A percentile compares a stretch with the other conserved stretches of the same genome.
Evolutionary conservation across 2,329 filamentous ascomycete species (phyloP).

Genomic region (Epicoccum nigrum): DNA sequence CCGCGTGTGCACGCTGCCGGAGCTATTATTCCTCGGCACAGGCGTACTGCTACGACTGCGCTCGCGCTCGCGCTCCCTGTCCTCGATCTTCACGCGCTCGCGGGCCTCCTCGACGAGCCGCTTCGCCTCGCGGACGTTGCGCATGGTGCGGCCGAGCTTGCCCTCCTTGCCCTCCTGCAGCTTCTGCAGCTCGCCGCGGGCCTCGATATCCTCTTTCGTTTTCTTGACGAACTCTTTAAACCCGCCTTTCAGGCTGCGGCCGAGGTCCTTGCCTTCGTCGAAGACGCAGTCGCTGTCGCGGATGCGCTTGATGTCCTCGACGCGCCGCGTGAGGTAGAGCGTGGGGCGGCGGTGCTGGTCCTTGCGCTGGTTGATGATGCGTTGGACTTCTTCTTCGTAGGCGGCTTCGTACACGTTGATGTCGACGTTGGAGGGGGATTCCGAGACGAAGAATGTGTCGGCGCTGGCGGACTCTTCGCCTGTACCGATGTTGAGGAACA

Average conservation of each 20-base stretch:
- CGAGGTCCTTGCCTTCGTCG: constrained; percentile 36
- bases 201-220: constrained; percentile 43
- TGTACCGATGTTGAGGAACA: constrained; percentile 79
- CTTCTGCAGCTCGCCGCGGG: constrained; percentile 41
- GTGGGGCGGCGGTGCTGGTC: constrained; percentile 53
- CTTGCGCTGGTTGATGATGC: constrained; percentile 63
- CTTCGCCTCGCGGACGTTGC: constrained; percentile 42
- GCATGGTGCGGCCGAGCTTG: constrained; percentile 39
- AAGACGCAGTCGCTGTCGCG: constrained; percentile 43
- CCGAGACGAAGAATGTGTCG: constrained; percentile 67
- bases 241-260: constrained; percentile 38
- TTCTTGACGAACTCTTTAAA: constrained; percentile 47
- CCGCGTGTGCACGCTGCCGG: constrained; percentile 16
- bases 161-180: constrained; percentile 43
- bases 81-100: constrained; percentile 40
- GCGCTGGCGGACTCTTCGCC: constrained; percentile 53
- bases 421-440: constrained; percentile 83
- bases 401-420: constrained; percentile 89
- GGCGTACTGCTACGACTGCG: constrained; percentile 35
- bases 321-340: constrained; percentile 62
- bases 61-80: constrained; percentile 31
- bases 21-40: constrained; percentile 28
- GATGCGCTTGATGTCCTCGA: constrained; percentile 53
- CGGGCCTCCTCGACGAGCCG: constrained; percentile 44
- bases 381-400: constrained; percentile 80